Conservation (phyloP, 305 asterid genomes). For the Solanum hybrid region DNA sequence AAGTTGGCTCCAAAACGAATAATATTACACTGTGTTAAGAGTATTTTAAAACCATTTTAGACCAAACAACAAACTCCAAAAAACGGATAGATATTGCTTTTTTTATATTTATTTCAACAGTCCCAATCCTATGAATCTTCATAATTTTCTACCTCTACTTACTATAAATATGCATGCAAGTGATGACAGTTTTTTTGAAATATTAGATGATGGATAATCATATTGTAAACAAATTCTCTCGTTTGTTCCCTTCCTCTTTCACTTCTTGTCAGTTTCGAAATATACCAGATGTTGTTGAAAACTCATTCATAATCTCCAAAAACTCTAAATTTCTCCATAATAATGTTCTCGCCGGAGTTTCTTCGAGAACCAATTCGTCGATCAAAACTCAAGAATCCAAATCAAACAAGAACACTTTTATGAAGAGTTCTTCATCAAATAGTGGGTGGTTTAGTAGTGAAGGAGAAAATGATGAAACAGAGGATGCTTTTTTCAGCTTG, state of each 20-base stretch:
- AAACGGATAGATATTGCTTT: neutral
- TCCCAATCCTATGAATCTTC: neutral
- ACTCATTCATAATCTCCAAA: conserved; percentile 23
- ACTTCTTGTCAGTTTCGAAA: conserved; percentile 42
- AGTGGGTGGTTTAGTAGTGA: conserved; percentile 50
- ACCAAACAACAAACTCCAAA: neutral
- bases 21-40: neutral
- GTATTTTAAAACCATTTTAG: neutral
- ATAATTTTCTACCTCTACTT: no score
- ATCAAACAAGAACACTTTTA: neutral
- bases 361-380: neutral
- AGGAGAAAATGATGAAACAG: conserved; percentile 25
- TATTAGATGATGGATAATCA: conserved; percentile 32
- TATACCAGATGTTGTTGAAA: conserved; percentile 37
- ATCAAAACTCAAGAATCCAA: conserved; percentile 10
- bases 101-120: neutral
- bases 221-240: conserved; percentile 33
- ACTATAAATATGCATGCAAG: neutral
- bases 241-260: conserved; percentile 50
- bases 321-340: neutral
- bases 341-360: neutral
- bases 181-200: neutral
- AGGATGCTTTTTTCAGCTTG: conserved; percentile 38
- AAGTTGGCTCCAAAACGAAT: neutral
- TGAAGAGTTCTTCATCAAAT: conserved; percentile 34